Evolutionary conservation across 2,329 filamentous ascomycete species (phyloP).

Genomic region (Aschersonia sp.): DNA sequence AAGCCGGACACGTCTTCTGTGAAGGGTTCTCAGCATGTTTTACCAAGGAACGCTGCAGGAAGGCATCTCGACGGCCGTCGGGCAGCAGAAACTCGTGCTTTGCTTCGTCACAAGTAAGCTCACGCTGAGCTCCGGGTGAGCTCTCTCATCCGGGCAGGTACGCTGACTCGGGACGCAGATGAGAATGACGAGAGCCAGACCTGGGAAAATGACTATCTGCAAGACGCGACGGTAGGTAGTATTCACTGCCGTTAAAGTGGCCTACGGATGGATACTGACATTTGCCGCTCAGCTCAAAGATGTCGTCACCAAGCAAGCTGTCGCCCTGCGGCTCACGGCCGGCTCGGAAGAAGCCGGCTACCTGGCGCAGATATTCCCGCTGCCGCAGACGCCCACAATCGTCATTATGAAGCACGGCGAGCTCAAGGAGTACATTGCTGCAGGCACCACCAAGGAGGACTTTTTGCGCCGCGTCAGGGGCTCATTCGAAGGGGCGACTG

Average conservation of each 20-base stretch:
- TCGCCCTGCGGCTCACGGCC: slow-evolving; percentile 55
- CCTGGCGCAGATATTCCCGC: slow-evolving; percentile 66
- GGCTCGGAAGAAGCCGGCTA: slow-evolving; percentile 72
- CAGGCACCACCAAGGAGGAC: slow-evolving; percentile 48
- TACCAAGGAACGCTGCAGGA: slow-evolving; percentile 67
- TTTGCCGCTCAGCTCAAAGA: slow-evolving; percentile 30
- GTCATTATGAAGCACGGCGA: slow-evolving; percentile 69
- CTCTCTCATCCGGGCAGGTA: not conserved
- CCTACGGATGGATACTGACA: slow-evolving; percentile 2
- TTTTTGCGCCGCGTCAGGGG: slow-evolving; percentile 36
- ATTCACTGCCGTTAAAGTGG: not conserved
- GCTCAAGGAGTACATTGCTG: slow-evolving; percentile 60
- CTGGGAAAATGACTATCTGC: slow-evolving; percentile 61
- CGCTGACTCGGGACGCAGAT: slow-evolving; percentile 31
- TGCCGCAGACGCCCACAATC: slow-evolving; percentile 65
- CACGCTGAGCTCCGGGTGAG: not conserved
- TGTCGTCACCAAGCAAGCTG: slow-evolving; percentile 44
- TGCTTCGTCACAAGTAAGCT: slow-evolving; percentile 68
- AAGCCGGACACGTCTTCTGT: no score
- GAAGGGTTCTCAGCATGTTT: slow-evolving; percentile 44
- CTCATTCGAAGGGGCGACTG: slow-evolving; percentile 13
- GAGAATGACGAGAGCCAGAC: slow-evolving; percentile 49
- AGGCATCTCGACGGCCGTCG: slow-evolving; percentile 63
- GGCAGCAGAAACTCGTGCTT: slow-evolving; percentile 61
- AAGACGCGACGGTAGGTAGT: slow-evolving; percentile 32